These are phyloP conservation scores for Glomus cerebriforme DNA, from an alignment of 192 early-diverging fungal species.

Conservation along the genomic window DNA sequence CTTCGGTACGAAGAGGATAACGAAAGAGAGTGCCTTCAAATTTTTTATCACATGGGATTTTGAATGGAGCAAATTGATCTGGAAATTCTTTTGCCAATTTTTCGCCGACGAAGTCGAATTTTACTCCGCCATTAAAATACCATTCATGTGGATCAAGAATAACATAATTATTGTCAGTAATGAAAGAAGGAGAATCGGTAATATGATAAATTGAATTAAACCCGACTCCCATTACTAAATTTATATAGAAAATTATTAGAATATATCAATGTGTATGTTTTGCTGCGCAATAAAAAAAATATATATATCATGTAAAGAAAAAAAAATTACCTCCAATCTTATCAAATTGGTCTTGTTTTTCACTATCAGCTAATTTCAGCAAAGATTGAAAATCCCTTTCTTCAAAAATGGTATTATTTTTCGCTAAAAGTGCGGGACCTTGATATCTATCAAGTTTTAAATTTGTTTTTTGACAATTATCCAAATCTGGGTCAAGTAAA, in stretches of 20 bases:
- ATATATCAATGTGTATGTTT: not conserved
- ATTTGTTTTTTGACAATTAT: not conserved
- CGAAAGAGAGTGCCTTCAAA: slow-evolving; percentile 44
- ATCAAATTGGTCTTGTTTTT: slow-evolving; percentile 26
- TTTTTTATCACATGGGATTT: slow-evolving; percentile 12
- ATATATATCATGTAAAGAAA: not conserved
- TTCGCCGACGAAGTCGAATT: slow-evolving; percentile 22
- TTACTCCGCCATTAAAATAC: slow-evolving; percentile 32
- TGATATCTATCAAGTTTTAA: slow-evolving; percentile 20
- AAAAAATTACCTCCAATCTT: slow-evolving; percentile 1
- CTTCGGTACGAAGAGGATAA: slow-evolving; percentile 39
- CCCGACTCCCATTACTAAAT: slow-evolving; percentile 1
- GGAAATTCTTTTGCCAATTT: not conserved
- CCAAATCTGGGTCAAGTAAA: not conserved
- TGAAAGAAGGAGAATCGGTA: slow-evolving; percentile 41
- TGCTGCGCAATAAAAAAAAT: no score
- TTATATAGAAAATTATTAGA: not conserved
- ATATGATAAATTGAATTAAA: slow-evolving; percentile 40
- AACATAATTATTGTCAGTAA: slow-evolving; percentile 37
- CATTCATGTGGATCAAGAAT: slow-evolving; percentile 43
- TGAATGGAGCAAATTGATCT: slow-evolving; percentile 38
- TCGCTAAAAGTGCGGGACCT: slow-evolving; percentile 32
- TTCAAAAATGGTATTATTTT: slow-evolving; percentile 31
- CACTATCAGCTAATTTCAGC: slow-evolving; percentile 30
- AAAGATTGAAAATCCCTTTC: slow-evolving; percentile 31